Evolutionary conservation across 169 alveolate genomes (phyloP).

Genomic region (Babesia ovis): DNA sequence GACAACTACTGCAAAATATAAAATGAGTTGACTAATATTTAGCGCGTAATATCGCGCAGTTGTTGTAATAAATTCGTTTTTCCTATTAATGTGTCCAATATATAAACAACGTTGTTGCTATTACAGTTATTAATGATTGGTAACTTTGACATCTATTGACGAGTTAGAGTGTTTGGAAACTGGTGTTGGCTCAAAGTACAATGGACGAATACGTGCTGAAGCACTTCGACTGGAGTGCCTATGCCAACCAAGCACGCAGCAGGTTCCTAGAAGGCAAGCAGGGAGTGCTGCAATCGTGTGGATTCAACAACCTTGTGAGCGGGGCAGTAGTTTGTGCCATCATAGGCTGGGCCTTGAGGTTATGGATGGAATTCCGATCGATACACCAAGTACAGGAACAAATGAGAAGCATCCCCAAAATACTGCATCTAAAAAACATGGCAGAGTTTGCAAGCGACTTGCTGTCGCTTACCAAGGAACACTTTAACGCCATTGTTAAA

Average conservation of each 20-base stretch:
- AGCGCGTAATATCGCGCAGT: slow-evolving; percentile 6
- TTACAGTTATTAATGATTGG: too few species aligned
- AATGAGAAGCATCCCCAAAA: slow-evolving; percentile 20
- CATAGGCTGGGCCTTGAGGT: slow-evolving; percentile 21
- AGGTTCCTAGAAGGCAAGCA: slow-evolving; percentile 47
- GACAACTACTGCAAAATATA: neutral
- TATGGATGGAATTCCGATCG: slow-evolving; percentile 37
- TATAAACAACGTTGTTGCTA: too few species aligned
- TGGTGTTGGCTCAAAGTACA: neutral
- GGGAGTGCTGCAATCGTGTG: slow-evolving; percentile 47
- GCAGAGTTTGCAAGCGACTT: slow-evolving; percentile 52
- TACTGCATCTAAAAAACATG: slow-evolving; percentile 52
- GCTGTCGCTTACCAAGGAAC: slow-evolving; percentile 25
- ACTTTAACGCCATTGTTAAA: slow-evolving; percentile 45
- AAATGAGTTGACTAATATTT: neutral
- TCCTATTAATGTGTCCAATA: too few species aligned
- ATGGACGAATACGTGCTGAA: slow-evolving; percentile 33
- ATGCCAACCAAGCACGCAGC: slow-evolving; percentile 42
- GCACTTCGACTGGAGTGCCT: slow-evolving; percentile 53
- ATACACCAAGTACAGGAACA: slow-evolving; percentile 14
- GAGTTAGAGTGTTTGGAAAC: too few species aligned
- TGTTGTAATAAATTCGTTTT: too few species aligned
- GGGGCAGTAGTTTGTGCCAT: slow-evolving; percentile 22
- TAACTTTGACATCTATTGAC: too few species aligned
- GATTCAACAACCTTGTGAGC: slow-evolving; percentile 30